These are phyloP conservation scores for Fusarium humuli DNA, from an alignment of 2,329 filamentous ascomycete species.

Conservation along the genomic window DNA sequence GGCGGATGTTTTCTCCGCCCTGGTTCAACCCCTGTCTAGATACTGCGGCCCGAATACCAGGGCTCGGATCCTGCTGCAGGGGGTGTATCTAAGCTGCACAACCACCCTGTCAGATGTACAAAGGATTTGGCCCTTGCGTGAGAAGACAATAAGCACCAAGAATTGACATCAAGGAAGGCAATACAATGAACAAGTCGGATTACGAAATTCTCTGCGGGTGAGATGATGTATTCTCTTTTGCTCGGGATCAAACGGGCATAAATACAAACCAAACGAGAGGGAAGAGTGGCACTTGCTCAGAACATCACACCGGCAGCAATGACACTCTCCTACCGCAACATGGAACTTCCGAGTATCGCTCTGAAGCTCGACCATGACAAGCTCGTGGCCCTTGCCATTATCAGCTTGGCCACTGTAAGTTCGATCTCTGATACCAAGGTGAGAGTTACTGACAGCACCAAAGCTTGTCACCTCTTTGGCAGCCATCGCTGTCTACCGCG, in stretches of 20 bases:
- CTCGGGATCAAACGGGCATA: background rate
- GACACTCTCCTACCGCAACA: background rate
- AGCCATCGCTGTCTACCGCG: background rate
- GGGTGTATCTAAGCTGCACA: background rate
- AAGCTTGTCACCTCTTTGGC: background rate
- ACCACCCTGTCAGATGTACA: background rate
- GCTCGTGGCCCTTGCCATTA: background rate
- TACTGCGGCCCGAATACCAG: no score
- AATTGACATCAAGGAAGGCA: no score
- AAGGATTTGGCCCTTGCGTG: background rate
- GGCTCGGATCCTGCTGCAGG: background rate
- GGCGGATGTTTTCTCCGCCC: no score
- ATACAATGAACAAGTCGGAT: background rate
- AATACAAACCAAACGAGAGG: background rate
- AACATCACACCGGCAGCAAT: background rate
- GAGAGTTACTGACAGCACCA: background rate
- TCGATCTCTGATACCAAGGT: accelerated
- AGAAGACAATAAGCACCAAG: background rate
- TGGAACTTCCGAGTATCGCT: background rate
- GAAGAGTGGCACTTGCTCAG: background rate
- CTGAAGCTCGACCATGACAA: background rate
- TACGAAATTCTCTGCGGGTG: no score
- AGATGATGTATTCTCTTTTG: no score
- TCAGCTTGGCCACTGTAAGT: background rate
- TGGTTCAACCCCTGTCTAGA: no score